These are phyloP conservation scores for Zychaea mexicana DNA, from an alignment of 371 early-diverging fungal species.

Conservation along the genomic window DNA sequence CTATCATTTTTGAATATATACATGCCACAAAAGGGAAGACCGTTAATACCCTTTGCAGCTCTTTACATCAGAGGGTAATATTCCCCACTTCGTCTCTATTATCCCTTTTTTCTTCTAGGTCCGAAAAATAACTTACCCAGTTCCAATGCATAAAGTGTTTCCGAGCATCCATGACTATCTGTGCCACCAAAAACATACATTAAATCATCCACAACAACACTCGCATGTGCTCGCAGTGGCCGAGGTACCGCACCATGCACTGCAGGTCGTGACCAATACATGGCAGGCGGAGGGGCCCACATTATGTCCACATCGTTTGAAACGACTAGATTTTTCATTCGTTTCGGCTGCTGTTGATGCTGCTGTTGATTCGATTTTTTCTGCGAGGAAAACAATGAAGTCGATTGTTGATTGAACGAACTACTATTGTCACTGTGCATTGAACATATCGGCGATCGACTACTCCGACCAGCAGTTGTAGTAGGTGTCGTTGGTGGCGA, in stretches of 20 bases:
- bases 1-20: slow-evolving; percentile 24
- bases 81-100: no score
- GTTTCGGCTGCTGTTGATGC: not conserved
- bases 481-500: slow-evolving; percentile 12
- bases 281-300: slow-evolving; percentile 70
- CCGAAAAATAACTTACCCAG: slow-evolving; percentile 39
- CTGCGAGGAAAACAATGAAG: not conserved
- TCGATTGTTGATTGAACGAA: not conserved
- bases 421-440: not conserved
- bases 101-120: not conserved
- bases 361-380: not conserved
- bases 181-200: slow-evolving; percentile 84
- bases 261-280: slow-evolving; percentile 75
- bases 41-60: no score
- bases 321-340: slow-evolving; percentile 9
- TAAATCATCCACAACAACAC: slow-evolving; percentile 63
- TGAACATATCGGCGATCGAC: not conserved
- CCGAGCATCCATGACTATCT: slow-evolving; percentile 65
- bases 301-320: slow-evolving; percentile 8
- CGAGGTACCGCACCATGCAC: slow-evolving; percentile 10
- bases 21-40: no score
- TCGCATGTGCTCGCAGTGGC: slow-evolving; percentile 73
- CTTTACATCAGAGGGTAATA: not conserved
- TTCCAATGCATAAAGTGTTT: slow-evolving; percentile 74
- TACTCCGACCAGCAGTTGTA: not conserved